Conservation (phyloP, 768 basidiomycete species). For the Cytidiella melzeri region DNA sequence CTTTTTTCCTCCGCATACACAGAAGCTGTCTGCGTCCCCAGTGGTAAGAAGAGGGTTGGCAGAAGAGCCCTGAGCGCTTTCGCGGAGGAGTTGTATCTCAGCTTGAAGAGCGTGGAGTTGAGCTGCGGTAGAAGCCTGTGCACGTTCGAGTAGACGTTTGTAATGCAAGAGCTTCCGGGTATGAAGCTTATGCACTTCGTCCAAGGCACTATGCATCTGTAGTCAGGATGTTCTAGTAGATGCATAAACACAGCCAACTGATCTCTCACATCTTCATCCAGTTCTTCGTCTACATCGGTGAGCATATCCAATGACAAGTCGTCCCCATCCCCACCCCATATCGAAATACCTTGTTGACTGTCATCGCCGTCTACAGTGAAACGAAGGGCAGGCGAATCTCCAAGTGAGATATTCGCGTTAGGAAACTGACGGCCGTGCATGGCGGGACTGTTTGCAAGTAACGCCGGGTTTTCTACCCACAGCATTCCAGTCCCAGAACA, state of each 20-base stretch:
- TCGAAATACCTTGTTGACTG: constrained; percentile 22
- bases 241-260: not conserved
- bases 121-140: constrained; percentile 72
- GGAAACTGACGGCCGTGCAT: constrained; percentile 10
- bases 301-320: constrained; percentile 70
- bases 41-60: constrained; percentile 8
- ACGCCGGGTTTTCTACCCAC: constrained; percentile 7
- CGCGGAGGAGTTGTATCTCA: constrained; percentile 63
- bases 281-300: constrained; percentile 62
- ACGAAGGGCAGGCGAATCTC: constrained; percentile 24
- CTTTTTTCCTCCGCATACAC: constrained; percentile 56
- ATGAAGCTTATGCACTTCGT: constrained; percentile 36
- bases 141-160: constrained; percentile 74
- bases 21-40: constrained; percentile 27
- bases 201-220: constrained; percentile 41
- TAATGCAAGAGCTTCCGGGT: constrained; percentile 59
- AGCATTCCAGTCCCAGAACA: not conserved
- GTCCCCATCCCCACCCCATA: constrained; percentile 40
- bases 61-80: constrained; percentile 21
- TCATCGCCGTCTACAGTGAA: constrained; percentile 21
- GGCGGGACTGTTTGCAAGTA: constrained; percentile 11
- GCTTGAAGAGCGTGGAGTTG: constrained; percentile 85
- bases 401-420: constrained; percentile 2
- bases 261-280: constrained; percentile 64
- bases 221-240: not conserved